Evolutionary conservation across 768 basidiomycete species (phyloP), one percentile per base, ranked within the genome.

Genomic region (Pleurotus djamor): DNA sequence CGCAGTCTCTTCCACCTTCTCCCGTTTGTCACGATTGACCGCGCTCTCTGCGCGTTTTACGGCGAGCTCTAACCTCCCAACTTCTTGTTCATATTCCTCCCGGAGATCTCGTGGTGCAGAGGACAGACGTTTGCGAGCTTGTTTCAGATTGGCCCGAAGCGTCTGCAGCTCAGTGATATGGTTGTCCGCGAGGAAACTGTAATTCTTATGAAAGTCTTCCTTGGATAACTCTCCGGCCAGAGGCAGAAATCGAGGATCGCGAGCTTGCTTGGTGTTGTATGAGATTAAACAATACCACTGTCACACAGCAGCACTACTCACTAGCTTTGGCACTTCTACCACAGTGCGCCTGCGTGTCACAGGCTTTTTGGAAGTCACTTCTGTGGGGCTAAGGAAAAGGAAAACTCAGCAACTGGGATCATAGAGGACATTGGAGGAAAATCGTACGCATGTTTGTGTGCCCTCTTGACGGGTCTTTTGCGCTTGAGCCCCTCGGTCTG

Each of bases 241-340:
- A 32, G 85, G 80, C 32, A 89, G 76, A 73, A 98, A 98, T 49
- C 95, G 85, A 1, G 96, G 95, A 73, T 98, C 95, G 34, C 94
- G 84, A 12, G 86, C 70, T 72, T 87, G 83, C 94, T 96, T 28
- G 21, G 21, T 28, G 21, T 28, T 28, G 63, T 34, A 21, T 17
- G 45, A 21, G 55, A 47, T 34, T 16, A 10, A 14, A 36, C 21
- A 28, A 28, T 28, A 28, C 21, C 21, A 28, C 21, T 28, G 21
- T 28, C 21, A 28, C 21, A 28, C 21, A 28, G 21, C 21, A 28
- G 21, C 21, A 28, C 21, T 32, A 37, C 2, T 10, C 33, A 69
- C 89, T 10, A 61, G 85, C 83, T 41, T 82, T 78, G 12, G 21
- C 21, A 84, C 79, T 63, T 94, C 89, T 4, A 94, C 81, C 0